Conservation (phyloP, 495 filamentous ascomycete species). For the Lasiosphaeria hispida region DNA sequence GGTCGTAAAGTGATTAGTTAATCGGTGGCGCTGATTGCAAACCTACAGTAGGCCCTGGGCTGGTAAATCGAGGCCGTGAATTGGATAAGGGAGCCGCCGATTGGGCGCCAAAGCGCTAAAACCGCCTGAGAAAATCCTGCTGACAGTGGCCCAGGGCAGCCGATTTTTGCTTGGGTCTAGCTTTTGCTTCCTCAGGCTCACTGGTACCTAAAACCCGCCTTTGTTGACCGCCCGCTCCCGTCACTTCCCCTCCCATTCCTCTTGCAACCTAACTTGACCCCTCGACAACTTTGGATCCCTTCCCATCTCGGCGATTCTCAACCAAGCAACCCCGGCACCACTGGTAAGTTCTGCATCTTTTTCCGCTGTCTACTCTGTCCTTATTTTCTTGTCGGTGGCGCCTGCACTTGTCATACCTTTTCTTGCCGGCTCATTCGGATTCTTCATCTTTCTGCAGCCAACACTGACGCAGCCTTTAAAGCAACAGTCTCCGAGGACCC, state of each 20-base stretch:
- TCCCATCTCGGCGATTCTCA: constrained; percentile 20
- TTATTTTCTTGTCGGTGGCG: background rate
- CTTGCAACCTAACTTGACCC: constrained; percentile 27
- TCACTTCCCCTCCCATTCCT: constrained; percentile 23
- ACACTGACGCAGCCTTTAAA: constrained; percentile 31
- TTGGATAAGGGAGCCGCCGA: constrained; percentile 8
- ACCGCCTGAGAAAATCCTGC: constrained; percentile 27
- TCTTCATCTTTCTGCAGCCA: constrained; percentile 29
- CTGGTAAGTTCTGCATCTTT: background rate
- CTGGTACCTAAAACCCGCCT: constrained; percentile 21
- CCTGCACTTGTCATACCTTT: background rate
- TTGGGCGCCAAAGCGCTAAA: constrained; percentile 24
- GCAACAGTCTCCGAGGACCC: constrained; percentile 18
- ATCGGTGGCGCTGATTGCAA: constrained; percentile 7
- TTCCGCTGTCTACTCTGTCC: background rate
- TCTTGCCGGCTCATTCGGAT: constrained; percentile 23
- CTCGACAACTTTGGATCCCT: constrained; percentile 17
- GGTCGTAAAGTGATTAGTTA: constrained; percentile 7
- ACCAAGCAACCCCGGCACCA: background rate
- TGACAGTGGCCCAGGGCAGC: constrained; percentile 10
- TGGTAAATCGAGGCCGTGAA: too few relatives aligned
- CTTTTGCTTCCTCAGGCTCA: constrained; percentile 13
- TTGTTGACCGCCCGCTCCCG: constrained; percentile 25
- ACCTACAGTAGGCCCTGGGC: background rate
- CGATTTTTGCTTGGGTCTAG: constrained; percentile 4